Conservation (phyloP, 2,329 filamentous ascomycete genomes). For the Dactylellina drechsleri region DNA sequence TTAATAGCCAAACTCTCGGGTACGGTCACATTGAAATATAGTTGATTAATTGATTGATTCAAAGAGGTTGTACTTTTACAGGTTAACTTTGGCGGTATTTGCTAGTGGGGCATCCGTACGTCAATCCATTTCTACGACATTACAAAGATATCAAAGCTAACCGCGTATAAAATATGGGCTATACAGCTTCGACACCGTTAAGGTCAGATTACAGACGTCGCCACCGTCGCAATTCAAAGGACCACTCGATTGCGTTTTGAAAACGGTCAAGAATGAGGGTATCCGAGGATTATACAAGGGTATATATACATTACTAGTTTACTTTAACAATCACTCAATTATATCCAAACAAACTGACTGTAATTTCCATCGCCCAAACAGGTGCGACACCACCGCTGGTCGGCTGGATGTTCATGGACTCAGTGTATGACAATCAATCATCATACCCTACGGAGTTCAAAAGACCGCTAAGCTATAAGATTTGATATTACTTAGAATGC, state of each 20-base stretch:
- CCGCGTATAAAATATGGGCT: neutral
- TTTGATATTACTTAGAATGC: slow-evolving; percentile 69
- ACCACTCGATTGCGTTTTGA: slow-evolving; percentile 82
- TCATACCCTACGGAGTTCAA: neutral
- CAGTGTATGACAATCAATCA: slow-evolving; percentile 63
- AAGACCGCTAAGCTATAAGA: neutral
- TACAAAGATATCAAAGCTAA: neutral
- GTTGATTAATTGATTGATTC: too few relatives aligned
- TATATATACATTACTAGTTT: slow-evolving; percentile 2
- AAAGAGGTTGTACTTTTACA: neutral
- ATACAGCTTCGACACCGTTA: slow-evolving; percentile 89
- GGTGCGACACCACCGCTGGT: slow-evolving; percentile 86
- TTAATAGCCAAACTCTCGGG: slow-evolving; percentile 46
- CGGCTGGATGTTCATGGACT: slow-evolving; percentile 99
- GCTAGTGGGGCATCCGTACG: slow-evolving; percentile 71
- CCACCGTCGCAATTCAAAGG: slow-evolving; percentile 80
- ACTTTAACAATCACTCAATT: too few relatives aligned
- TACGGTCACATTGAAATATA: slow-evolving; percentile 7
- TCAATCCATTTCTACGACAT: neutral
- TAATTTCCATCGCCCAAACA: slow-evolving; percentile 4
- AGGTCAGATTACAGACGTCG: slow-evolving; percentile 93
- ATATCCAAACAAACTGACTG: neutral
- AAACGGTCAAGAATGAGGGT: slow-evolving; percentile 88
- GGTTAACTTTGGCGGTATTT: slow-evolving; percentile 5
- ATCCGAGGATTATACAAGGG: slow-evolving; percentile 87